Conservation (phyloP, 768 basidiomycete species). For the Antrodiella citrinella region DNA sequence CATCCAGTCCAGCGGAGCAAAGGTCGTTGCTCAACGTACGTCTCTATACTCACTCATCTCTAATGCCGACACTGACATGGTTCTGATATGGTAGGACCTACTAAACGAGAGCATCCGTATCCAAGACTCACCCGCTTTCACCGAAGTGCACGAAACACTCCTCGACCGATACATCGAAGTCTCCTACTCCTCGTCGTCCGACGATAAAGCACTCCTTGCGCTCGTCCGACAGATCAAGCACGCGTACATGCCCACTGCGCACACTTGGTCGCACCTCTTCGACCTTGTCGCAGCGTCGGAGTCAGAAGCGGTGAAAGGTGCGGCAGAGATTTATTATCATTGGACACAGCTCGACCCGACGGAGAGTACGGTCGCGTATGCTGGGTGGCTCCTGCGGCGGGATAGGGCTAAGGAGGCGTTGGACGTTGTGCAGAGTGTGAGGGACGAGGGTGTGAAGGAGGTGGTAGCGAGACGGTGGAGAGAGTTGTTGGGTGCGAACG, state of each 20-base stretch:
- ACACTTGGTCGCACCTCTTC: background rate
- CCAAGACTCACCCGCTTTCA: slow-evolving; percentile 26
- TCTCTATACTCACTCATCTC: slow-evolving; percentile 12
- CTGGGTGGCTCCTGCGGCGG: slow-evolving; percentile 35
- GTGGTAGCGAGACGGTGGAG: slow-evolving; percentile 7
- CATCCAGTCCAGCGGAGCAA: too few species aligned
- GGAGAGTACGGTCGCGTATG: slow-evolving; percentile 37
- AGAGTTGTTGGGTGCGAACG: background rate
- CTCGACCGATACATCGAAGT: slow-evolving; percentile 35
- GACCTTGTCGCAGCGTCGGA: background rate
- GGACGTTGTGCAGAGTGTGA: slow-evolving; percentile 21
- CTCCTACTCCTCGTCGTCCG: background rate
- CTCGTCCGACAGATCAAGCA: background rate
- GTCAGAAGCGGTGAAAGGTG: background rate
- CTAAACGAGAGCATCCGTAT: slow-evolving; percentile 39
- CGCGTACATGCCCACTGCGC: background rate
- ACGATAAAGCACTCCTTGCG: background rate
- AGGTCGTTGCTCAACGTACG: too few species aligned
- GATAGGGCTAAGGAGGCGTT: slow-evolving; percentile 35
- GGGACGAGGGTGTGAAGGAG: slow-evolving; percentile 1
- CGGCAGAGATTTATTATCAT: background rate
- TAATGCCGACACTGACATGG: slow-evolving; percentile 8
- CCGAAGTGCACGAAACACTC: slow-evolving; percentile 37
- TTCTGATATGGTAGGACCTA: slow-evolving; percentile 27
- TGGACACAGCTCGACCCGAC: slow-evolving; percentile 23